A percentile compares a stretch with the other conserved stretches of the same genome.
phyloP scores from a whole-genome alignment of 2,329 filamentous ascomycete species.

The Aspergillus luchuensis region DNA sequence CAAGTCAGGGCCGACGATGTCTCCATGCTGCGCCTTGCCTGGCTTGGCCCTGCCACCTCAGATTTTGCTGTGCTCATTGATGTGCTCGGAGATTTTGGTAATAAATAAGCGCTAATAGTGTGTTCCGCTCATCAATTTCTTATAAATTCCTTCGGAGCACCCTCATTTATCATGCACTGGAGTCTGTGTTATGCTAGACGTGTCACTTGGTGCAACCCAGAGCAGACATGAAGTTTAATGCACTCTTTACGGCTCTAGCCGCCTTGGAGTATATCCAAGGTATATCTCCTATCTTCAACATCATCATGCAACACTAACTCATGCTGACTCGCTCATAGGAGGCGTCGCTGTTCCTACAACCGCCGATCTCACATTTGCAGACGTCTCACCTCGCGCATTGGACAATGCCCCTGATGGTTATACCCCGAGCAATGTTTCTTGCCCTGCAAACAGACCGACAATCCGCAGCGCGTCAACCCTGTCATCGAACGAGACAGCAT shows the following conservation, averaged over 20 bases:
- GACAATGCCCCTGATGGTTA: conserved; percentile 69
- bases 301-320: not conserved
- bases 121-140: not conserved
- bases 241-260: not conserved
- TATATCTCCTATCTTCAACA: not conserved
- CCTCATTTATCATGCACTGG: not conserved
- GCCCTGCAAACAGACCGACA: conserved; percentile 67
- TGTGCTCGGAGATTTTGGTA: not conserved
- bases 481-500: conserved; percentile 71
- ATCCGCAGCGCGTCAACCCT: conserved; percentile 66
- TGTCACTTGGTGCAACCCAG: not conserved
- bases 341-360: not conserved
- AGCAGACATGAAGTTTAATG: not conserved
- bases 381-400: conserved; percentile 41
- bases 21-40: not conserved
- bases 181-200: not conserved
- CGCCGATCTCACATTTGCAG: not conserved
- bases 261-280: not conserved
- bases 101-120: not conserved
- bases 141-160: not conserved
- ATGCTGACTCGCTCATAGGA: not conserved
- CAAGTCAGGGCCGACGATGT: not conserved
- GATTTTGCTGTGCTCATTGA: not conserved
- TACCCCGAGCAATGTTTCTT: conserved; percentile 67
- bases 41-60: not conserved